Conservation (phyloP, 2,329 filamentous ascomycete genomes). For the Ustulina deusta region DNA sequence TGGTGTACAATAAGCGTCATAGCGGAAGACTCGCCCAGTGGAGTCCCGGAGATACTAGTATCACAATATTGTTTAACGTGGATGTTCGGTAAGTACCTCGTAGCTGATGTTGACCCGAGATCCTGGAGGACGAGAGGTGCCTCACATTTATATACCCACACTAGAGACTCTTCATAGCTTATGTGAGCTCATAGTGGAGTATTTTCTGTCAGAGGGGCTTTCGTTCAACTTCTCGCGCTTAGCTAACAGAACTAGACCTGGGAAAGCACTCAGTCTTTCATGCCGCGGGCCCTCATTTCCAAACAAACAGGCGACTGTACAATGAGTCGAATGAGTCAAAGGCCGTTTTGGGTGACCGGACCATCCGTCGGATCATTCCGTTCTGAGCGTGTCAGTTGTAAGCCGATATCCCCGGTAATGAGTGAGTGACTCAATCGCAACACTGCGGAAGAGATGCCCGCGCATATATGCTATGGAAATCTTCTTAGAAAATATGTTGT, state of each 20-base stretch:
- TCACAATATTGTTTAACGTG: not conserved
- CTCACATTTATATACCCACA: not conserved
- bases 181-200: not conserved
- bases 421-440: no score
- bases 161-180: not conserved
- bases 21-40: not conserved
- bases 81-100: not conserved
- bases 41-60: not conserved
- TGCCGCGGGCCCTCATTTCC: no score
- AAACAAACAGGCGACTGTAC: not conserved
- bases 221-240: not conserved
- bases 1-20: constrained; percentile 40
- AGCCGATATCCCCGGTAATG: no score
- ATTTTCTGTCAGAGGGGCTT: not conserved
- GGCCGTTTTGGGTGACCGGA: no score
- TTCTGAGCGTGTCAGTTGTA: no score
- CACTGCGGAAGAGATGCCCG: no score
- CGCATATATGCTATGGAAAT: no score
- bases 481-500: no score
- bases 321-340: not conserved
- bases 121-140: not conserved
- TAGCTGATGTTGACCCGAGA: not conserved
- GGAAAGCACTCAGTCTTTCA: not conserved
- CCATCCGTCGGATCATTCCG: no score
- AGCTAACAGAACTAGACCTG: not conserved